These are phyloP conservation scores for Sporothrix variecibatus DNA, from an alignment of 2,329 filamentous ascomycete species.

Conservation along the genomic window DNA sequence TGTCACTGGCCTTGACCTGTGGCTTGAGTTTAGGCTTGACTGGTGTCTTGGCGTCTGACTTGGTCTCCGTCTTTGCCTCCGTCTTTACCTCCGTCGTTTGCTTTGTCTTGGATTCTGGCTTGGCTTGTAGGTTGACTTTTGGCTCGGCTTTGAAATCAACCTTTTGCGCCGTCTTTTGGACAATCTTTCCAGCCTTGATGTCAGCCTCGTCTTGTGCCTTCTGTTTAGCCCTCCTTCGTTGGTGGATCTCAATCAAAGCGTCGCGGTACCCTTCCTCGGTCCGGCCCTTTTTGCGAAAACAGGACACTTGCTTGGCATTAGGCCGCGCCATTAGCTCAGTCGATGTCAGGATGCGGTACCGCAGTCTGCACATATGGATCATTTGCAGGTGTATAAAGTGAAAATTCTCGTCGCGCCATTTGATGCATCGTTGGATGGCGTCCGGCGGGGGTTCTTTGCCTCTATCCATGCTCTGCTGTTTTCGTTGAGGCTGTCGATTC, in stretches of 20 bases:
- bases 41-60: too few relatives aligned
- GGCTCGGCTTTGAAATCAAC: too few relatives aligned
- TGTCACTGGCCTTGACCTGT: too few relatives aligned
- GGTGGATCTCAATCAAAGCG: background rate
- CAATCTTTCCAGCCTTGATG: too few relatives aligned
- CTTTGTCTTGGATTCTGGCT: too few relatives aligned
- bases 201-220: too few relatives aligned
- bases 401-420: background rate
- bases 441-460: background rate
- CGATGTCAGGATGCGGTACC: background rate
- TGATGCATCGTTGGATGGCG: background rate
- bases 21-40: too few relatives aligned
- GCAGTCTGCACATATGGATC: background rate
- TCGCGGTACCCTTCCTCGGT: background rate
- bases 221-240: too few relatives aligned
- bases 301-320: background rate
- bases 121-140: too few relatives aligned
- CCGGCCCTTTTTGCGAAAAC: background rate
- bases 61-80: too few relatives aligned
- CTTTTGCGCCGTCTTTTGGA: too few relatives aligned
- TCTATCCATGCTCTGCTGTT: background rate
- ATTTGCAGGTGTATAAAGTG: background rate
- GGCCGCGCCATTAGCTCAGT: background rate
- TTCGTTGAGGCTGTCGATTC: background rate
- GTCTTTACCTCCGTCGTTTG: too few relatives aligned